phyloP scores from a whole-genome alignment of 1,284 basidiomycete genomes.

The Papiliotrema terrestris region DNA sequence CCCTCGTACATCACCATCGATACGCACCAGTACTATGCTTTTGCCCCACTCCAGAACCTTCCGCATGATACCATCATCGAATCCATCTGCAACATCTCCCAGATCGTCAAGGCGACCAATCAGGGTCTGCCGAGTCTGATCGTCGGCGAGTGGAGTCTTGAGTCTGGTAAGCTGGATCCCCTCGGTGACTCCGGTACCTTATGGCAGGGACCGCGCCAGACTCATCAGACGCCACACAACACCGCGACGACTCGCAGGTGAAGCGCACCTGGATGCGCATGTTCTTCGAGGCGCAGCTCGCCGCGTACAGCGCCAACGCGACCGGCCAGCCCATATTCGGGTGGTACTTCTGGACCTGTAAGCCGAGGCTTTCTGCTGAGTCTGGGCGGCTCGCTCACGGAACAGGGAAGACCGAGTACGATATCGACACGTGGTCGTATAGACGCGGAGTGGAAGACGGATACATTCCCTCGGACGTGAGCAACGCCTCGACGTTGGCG shows the following conservation, averaged over 20 bases:
- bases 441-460: constrained; percentile 19
- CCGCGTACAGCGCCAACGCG: constrained; percentile 29
- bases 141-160: constrained; percentile 44
- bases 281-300: constrained; percentile 40
- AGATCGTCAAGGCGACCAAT: constrained; percentile 22
- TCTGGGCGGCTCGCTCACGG: constrained; percentile 1
- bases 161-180: constrained; percentile 23
- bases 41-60: constrained; percentile 31
- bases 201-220: background rate
- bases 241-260: constrained; percentile 15
- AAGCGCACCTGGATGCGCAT: constrained; percentile 39
- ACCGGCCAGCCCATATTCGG: constrained; percentile 19
- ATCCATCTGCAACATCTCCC: constrained; percentile 37
- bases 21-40: constrained; percentile 43
- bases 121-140: constrained; percentile 15
- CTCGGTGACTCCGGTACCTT: background rate
- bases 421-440: constrained; percentile 35
- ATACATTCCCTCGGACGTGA: constrained; percentile 35
- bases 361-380: constrained; percentile 1
- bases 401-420: constrained; percentile 30
- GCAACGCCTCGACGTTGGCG: constrained; percentile 29
- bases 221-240: background rate
- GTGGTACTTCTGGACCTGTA: constrained; percentile 39
- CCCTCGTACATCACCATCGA: constrained; percentile 27
- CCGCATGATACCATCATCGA: constrained; percentile 32